phyloP scores from a whole-genome alignment of 140 eudicot species.

The Oenanthe javanica region DNA sequence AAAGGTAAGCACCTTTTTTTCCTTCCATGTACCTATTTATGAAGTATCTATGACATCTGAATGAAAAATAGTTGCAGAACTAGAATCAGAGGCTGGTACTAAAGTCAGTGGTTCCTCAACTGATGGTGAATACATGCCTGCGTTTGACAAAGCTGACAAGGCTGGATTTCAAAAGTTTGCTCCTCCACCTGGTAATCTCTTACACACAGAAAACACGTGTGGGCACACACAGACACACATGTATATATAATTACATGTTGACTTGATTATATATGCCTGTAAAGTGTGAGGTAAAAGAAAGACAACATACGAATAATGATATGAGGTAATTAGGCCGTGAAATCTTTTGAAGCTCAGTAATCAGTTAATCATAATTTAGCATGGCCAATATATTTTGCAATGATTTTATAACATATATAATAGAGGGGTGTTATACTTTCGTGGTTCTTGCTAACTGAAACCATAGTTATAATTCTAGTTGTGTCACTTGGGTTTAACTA shows the following conservation, averaged over 20 bases:
- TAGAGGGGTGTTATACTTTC: not conserved
- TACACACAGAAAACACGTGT: not conserved
- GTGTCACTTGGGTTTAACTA: conserved; percentile 1
- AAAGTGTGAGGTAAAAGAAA: not conserved
- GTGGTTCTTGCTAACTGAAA: not conserved
- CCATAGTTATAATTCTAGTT: not conserved
- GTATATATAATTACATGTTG: not conserved
- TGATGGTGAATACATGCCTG: conserved; percentile 17
- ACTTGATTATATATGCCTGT: not conserved
- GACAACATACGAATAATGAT: not conserved
- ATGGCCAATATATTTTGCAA: not conserved
- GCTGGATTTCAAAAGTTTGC: conserved; percentile 17
- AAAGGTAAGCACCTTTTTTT: not conserved
- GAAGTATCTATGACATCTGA: not conserved
- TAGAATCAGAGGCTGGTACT: not conserved
- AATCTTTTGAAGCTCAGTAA: not conserved
- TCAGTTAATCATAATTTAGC: too few species aligned
- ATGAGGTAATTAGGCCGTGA: not conserved
- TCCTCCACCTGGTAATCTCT: conserved; percentile 24
- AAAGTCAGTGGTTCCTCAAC: conserved; percentile 5
- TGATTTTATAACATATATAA: not conserved
- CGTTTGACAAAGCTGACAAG: conserved; percentile 8
- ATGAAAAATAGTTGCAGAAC: not conserved
- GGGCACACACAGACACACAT: not conserved
- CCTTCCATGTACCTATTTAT: not conserved